Base-by-base conservation (phyloP, 2,329 filamentous ascomycete species). In the Waltergamsia citrina region DNA sequence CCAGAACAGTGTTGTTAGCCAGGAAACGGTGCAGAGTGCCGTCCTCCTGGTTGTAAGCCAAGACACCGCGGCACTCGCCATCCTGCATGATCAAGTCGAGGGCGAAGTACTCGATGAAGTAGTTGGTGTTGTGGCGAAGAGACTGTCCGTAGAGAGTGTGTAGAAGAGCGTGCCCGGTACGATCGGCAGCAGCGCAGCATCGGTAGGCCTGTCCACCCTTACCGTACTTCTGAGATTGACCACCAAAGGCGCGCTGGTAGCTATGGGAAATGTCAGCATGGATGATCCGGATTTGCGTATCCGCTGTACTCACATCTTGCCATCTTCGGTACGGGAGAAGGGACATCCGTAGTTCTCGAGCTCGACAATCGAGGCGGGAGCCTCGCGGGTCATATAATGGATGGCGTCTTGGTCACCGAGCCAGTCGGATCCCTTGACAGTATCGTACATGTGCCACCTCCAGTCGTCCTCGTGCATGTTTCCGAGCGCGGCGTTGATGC, bases 361-460 rank as follows among this genome's bases (percentile, higher is more conserved):
- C 66, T 95, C 88, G 56, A 93, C 83, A 48, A 95, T 88, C 47
- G 84, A 90, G 40, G 81, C 79, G 22, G 88, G 87, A 41, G 88
- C 88, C 67, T 95, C 88, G 53, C 87, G 77, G 52, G 88, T 95
- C 88, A 95, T 95, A 70, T 95, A 95, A 67, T 95, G 88, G 56
- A 95, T 95, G 45, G 88, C 88, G 58, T 95, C 88, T 65, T 95
- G 88, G 62, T 95, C 88, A 61, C 88, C 88, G 33, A 95, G 77
- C 88, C 88, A 95, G 70, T 95, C 88, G 45, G 85, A 94, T 45
- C 88, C 88, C 72, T 95, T 95, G 57, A 95, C 88, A 28, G 88
- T 95, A 62, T 95, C 88, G 71, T 95, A 95, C 88, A 95, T 95
- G 67, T 95, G 88, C 88, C 88, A 95, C 71, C 87, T 80, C 88